Evolutionary conservation across 305 asterid genomes (phyloP), one percentile per base, ranked within the genome.

Genomic region (Fraxinus sp.): DNA sequence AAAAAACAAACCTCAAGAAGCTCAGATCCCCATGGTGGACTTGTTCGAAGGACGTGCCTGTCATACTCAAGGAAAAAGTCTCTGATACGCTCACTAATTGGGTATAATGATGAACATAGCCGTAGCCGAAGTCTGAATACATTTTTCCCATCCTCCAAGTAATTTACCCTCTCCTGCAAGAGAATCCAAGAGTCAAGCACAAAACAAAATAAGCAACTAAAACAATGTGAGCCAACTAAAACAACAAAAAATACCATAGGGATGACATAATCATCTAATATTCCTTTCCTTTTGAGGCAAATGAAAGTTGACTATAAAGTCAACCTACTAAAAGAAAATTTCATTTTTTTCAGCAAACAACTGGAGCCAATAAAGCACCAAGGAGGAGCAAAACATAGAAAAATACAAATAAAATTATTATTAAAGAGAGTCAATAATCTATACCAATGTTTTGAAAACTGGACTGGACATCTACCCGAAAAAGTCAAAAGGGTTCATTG

Each of bases 11-110:
- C 99, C 99, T 96, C 99, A 75, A 96, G 99, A 86, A 95, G 99
- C 90, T 96, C 99, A 84, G 99, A 96, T 80, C 99, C 99, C 99
- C 99, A 95, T 79, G 99, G 99, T 86, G 99, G 98, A 78, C 99
- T 96, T 81, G 99, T 96, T 85, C 98, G 97, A 79, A 96, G 98
- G 87, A 93, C 92, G 86, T 96, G 99, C 84, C 99, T 88, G 84
- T 96, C 98, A 71, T 96, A 96, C 90, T 96, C 99, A 20, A 95
- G 97, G 89, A 96, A 96, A 89, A 96, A 95, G 88, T 96, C 99
- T 89, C 99, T 90, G 83, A 96, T 96, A 70, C 99, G 94, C 91
- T 96, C 99, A 88, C 98, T 96, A 77, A 91, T 86, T 81, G 99
- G 98, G 83, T 96, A 95, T 83, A 96, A 83, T 33, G 99, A 96